Conservation (phyloP, 208 protist genomes). For the Wallacemonas rigidus region DNA sequence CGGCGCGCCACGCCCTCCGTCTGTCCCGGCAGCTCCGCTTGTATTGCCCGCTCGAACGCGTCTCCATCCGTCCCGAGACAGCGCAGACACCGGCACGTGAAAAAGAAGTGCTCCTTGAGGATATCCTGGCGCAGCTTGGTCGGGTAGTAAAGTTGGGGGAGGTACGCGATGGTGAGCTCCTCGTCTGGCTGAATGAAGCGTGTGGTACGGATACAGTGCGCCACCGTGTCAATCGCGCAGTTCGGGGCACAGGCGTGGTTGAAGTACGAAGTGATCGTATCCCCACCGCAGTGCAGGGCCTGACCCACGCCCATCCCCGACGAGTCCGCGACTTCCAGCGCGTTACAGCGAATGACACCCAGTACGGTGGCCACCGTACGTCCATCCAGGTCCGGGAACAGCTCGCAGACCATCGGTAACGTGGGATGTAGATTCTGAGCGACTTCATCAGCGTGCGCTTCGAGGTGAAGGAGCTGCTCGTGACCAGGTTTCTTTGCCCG, state of each 20-base stretch:
- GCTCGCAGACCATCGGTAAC: conserved; percentile 40
- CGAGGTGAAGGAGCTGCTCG: conserved; percentile 45
- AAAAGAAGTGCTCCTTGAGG: conserved; percentile 69
- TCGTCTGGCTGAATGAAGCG: conserved; percentile 55
- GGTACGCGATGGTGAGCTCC: conserved; percentile 84
- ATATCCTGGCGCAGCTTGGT: conserved; percentile 53
- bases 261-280: conserved; percentile 63
- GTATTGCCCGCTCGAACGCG: conserved; percentile 24
- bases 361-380: conserved; percentile 46
- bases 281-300: conserved; percentile 52
- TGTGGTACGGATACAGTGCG: conserved; percentile 60
- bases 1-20: conserved; percentile 32
- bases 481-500: conserved; percentile 36
- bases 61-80: conserved; percentile 28
- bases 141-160: conserved; percentile 90
- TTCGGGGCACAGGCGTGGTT: conserved; percentile 89
- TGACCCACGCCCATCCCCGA: conserved; percentile 74
- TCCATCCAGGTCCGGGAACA: conserved; percentile 37
- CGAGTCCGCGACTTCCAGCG: conserved; percentile 62
- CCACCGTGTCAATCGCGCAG: conserved; percentile 59
- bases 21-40: conserved; percentile 31
- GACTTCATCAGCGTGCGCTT: conserved; percentile 62
- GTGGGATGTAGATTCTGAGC: conserved; percentile 60
- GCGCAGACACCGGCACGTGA: conserved; percentile 73
- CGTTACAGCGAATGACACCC: conserved; percentile 81